Percentiles rank a stretch among this genome's conserved stretches.
These are phyloP conservation scores for Erythrobasidium yunnanense DNA, from an alignment of 768 basidiomycete genomes.

Conservation along the genomic window DNA sequence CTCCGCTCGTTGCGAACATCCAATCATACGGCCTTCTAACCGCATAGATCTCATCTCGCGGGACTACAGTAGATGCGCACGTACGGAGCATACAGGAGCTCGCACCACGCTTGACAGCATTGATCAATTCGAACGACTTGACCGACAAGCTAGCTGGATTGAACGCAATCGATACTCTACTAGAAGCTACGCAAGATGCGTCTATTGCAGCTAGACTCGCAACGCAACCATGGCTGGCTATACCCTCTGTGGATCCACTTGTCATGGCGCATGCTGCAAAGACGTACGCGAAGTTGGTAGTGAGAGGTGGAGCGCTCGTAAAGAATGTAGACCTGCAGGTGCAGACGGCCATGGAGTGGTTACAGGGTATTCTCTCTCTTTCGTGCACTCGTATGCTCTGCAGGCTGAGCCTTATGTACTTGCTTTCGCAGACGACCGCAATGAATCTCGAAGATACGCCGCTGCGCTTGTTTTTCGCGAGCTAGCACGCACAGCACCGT, in stretches of 20 bases:
- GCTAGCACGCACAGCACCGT: conserved; percentile 72
- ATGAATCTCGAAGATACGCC: conserved; percentile 76
- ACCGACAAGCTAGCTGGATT: conserved; percentile 76
- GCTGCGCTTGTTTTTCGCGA: conserved; percentile 90
- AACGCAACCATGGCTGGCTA: conserved; percentile 84
- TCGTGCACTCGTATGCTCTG: no score
- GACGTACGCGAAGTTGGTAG: conserved; percentile 35
- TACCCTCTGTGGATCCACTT: conserved; percentile 79
- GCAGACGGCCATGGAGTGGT: conserved; percentile 38
- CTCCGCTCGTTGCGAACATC: no score
- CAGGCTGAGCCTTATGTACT: no score
- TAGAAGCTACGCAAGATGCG: conserved; percentile 69
- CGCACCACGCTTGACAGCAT: conserved; percentile 26
- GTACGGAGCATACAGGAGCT: conserved; percentile 19
- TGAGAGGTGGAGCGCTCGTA: conserved; percentile 33
- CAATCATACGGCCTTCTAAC: not conserved
- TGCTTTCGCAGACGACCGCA: conserved; percentile 60
- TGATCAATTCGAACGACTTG: conserved; percentile 47
- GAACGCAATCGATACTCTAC: conserved; percentile 71
- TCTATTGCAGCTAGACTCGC: conserved; percentile 73
- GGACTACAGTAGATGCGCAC: conserved; percentile 22
- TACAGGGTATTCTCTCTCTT: conserved; percentile 32
- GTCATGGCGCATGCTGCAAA: conserved; percentile 55
- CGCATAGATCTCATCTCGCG: conserved; percentile 5
- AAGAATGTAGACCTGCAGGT: conserved; percentile 37